Percentiles rank a stretch among this genome's conserved stretches.
These are phyloP conservation scores for Penicillium paneum DNA, from an alignment of 2,329 filamentous ascomycete species.

Conservation along the genomic window DNA sequence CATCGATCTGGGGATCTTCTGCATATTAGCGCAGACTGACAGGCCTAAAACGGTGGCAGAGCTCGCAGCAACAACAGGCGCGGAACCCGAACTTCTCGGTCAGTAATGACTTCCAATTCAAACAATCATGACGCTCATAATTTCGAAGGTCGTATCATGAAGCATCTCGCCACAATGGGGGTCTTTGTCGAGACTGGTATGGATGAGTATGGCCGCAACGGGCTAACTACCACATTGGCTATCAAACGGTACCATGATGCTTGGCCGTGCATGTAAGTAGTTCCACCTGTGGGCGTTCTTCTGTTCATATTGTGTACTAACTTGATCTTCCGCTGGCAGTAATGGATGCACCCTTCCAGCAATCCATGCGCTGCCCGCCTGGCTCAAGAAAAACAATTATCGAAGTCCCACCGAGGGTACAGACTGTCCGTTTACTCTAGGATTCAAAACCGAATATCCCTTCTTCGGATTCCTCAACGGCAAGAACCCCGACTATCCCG, in stretches of 20 bases:
- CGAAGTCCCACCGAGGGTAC: constrained; percentile 6
- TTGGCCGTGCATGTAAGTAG: constrained; percentile 17
- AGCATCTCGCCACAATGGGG: constrained; percentile 18
- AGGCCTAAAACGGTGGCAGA: constrained; percentile 14
- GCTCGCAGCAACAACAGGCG: constrained; percentile 11
- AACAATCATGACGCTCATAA: background rate
- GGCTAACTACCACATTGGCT: constrained; percentile 10
- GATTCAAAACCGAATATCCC: constrained; percentile 1
- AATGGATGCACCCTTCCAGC: constrained; percentile 7
- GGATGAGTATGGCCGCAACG: constrained; percentile 14
- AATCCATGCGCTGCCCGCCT: background rate
- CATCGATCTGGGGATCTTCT: constrained; percentile 18
- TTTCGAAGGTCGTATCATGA: constrained; percentile 13
- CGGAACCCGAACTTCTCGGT: constrained; percentile 15
- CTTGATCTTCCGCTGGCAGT: background rate
- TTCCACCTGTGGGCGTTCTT: too few species aligned
- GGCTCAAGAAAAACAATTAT: constrained; percentile 12
- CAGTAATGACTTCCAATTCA: background rate
- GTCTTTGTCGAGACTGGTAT: constrained; percentile 16
- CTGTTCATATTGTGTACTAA: background rate
- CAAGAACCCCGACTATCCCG: constrained; percentile 7
- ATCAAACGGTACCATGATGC: constrained; percentile 16
- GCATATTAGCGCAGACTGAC: constrained; percentile 4
- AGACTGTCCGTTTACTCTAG: constrained; percentile 7
- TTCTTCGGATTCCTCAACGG: constrained; percentile 10